These are phyloP conservation scores for Lasiosphaeria hispida DNA, from an alignment of 495 filamentous ascomycete genomes.

Conservation along the genomic window DNA sequence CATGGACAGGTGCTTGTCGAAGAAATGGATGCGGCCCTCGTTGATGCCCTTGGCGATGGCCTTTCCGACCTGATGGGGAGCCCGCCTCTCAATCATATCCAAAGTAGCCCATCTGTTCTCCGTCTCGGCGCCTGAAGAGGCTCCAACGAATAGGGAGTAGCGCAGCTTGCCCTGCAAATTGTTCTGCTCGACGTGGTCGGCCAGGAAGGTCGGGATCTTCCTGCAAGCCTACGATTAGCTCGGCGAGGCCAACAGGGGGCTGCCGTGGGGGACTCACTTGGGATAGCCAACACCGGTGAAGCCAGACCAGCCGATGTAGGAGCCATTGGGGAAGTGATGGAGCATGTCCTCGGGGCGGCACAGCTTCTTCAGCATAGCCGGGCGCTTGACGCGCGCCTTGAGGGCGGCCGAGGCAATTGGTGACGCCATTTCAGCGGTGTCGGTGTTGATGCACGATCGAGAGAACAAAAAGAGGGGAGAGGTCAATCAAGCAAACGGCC, in stretches of 20 bases:
- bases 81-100: constrained; percentile 85
- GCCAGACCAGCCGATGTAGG: constrained; percentile 86
- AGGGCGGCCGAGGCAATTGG: constrained; percentile 67
- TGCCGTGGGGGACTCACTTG: constrained; percentile 55
- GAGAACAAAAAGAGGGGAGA: constrained; percentile 2
- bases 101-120: constrained; percentile 84
- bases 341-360: constrained; percentile 77
- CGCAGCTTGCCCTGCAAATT: constrained; percentile 77
- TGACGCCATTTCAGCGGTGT: constrained; percentile 36
- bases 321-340: constrained; percentile 73
- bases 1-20: constrained; percentile 91
- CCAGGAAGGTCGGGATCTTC: constrained; percentile 79
- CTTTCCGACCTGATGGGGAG: constrained; percentile 89
- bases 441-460: background rate
- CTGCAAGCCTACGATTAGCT: constrained; percentile 40
- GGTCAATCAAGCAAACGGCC: background rate
- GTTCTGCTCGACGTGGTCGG: constrained; percentile 89
- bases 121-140: constrained; percentile 84
- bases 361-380: constrained; percentile 76
- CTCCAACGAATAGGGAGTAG: constrained; percentile 85
- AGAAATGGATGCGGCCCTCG: constrained; percentile 83
- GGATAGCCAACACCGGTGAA: constrained; percentile 92
- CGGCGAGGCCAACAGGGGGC: background rate
- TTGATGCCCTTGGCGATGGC: constrained; percentile 90
- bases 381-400: constrained; percentile 69